Conservation (phyloP, 2,329 filamentous ascomycete genomes). For the Ophiocordyceps sinensis region DNA sequence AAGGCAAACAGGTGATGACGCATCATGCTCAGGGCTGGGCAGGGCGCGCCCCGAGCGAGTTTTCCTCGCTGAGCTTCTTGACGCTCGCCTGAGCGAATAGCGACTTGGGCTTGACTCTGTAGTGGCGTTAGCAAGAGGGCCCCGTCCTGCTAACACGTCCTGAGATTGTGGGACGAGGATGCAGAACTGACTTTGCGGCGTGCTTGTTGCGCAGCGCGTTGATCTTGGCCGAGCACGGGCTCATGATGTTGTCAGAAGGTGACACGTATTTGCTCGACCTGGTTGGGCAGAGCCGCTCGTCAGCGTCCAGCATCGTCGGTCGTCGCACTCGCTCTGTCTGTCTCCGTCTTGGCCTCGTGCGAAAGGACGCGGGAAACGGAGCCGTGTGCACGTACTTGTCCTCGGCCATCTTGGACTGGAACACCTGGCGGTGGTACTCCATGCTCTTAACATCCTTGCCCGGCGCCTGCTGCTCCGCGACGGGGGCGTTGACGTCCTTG, state of each 20-base stretch:
- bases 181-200: conserved; percentile 51
- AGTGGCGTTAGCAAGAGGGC: not conserved
- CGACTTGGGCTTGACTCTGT: conserved; percentile 50
- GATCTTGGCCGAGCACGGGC: conserved; percentile 72
- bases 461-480: conserved; percentile 16
- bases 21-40: conserved; percentile 13
- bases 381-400: conserved; percentile 38
- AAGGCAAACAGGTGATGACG: not conserved
- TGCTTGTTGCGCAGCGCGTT: conserved; percentile 69
- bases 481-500: conserved; percentile 49
- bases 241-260: conserved; percentile 81
- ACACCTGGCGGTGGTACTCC: conserved; percentile 64
- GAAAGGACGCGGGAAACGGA: not conserved
- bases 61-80: conserved; percentile 43
- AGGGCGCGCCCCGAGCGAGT: conserved; percentile 22
- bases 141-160: not conserved
- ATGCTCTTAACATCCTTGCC: conserved; percentile 47
- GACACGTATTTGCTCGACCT: conserved; percentile 44
- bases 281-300: not conserved
- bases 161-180: not conserved
- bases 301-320: not conserved
- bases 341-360: no score
- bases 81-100: conserved; percentile 51
- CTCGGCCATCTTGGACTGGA: conserved; percentile 57
- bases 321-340: no score